Percentiles rank a stretch among this genome's conserved stretches.
Conservation (phyloP, 176 grass and related monocot species). For the Hordeum vulgare region MorexV3_pseudomolecules_assembly NC_058520.1:51645370-51645869, state of each 20-base stretch:
- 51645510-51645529: conserved; percentile 21
- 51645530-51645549: neutral
- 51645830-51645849: neutral
- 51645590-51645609: neutral
- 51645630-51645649: conserved; percentile 28
- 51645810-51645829: conserved; percentile 35
- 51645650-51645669: conserved; percentile 24
- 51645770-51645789: conserved; percentile 11
- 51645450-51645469: conserved; percentile 13
- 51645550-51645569: neutral
- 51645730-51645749: neutral
- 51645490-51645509: conserved; percentile 33
- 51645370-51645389: neutral
- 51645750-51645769: neutral
- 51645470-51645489: conserved; percentile 24
- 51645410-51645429: neutral
- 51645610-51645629: neutral
- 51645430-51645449: neutral
- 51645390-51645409: no score
- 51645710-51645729: neutral
- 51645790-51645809: conserved; percentile 1
- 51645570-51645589: no score
- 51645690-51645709: neutral
- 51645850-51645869: neutral
- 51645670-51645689: conserved; percentile 30